Evolutionary conservation across 441 rosid genomes (phyloP).

Genomic region (Hura crepitans): DNA sequence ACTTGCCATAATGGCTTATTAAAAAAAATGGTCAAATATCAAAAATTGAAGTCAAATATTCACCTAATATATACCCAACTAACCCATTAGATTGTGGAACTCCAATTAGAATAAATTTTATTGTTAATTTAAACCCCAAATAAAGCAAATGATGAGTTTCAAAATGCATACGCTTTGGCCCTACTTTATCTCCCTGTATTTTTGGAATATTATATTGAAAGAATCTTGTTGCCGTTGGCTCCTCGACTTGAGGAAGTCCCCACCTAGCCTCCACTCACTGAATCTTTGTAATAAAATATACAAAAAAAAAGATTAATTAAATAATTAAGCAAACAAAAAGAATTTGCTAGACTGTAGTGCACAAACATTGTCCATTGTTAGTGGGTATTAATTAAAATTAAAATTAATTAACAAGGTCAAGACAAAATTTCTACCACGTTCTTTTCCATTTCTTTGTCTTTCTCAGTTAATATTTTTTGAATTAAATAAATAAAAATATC

Average conservation of each 20-base stretch:
- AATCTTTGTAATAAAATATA: neutral
- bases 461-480: too few relatives aligned
- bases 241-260: constrained; percentile 28
- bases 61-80: constrained; percentile 6
- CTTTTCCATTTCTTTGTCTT: neutral
- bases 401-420: neutral
- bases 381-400: constrained; percentile 2
- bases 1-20: neutral
- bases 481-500: too few relatives aligned
- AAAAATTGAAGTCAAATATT: constrained; percentile 4
- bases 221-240: constrained; percentile 17
- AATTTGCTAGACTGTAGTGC: constrained; percentile 30
- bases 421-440: constrained; percentile 4
- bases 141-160: constrained; percentile 13
- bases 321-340: neutral
- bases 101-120: neutral
- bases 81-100: constrained; percentile 9
- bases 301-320: neutral
- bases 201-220: constrained; percentile 10
- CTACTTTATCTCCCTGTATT: neutral
- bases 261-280: constrained; percentile 16
- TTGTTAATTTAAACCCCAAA: neutral
- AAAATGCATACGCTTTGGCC: constrained; percentile 6
- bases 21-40: neutral
- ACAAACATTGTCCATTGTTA: constrained; percentile 9